Base-by-base conservation (phyloP, 208 protist genomes). In the Lotmaria passim region DNA sequence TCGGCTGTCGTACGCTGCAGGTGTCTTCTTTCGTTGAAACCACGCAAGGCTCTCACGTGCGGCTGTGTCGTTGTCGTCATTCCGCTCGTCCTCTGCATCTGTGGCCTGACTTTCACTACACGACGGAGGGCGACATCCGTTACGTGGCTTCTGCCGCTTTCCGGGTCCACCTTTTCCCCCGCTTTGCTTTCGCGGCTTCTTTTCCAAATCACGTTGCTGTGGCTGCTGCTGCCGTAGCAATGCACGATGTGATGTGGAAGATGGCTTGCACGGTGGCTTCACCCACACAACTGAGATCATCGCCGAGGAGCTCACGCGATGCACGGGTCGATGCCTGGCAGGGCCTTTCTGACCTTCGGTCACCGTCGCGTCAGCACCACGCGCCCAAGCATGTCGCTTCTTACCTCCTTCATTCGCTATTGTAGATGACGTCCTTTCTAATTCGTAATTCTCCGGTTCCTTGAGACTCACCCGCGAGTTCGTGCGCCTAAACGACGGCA, bases 271-370 rank as follows among this genome's bases (percentile, higher is more conserved):
- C 24, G 34, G 5, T 0, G 23, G 56, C 56, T 61, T 44, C 56
- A 33, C 56, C 56, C 56, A 61, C 21, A 61, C 56, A 61, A 61
- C 48, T 1, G 56, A 61, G 24, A 61, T n/a, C 0, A 38, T 61
- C 24, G 46, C 48, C 19, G 21, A 34, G 21, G 56, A 61, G 38
- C 34, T 61, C 56, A 33, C 38, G 1, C 36, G 34, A 11, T 38
- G 33, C 21, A 48, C 14, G 3, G 33, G 21, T 6, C 52, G 52
- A 19, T 58, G 33, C 15, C 15, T n/a, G 11, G 15, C 26, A 33
- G 15, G 0, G 17, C 31, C 31, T 39, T 43, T 33, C 31, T 7
- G 7, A 15, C 19, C 52, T 6, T 38, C 52, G 3, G 19, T n/a
- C n/a, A 5, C 24, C 28, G 50, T 5, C 14, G 24, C 28, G 46